A percentile compares a stretch with the other conserved stretches of the same genome.
Conservation (phyloP, 208 protist species). For the Acanthamoeba healyi region DNA sequence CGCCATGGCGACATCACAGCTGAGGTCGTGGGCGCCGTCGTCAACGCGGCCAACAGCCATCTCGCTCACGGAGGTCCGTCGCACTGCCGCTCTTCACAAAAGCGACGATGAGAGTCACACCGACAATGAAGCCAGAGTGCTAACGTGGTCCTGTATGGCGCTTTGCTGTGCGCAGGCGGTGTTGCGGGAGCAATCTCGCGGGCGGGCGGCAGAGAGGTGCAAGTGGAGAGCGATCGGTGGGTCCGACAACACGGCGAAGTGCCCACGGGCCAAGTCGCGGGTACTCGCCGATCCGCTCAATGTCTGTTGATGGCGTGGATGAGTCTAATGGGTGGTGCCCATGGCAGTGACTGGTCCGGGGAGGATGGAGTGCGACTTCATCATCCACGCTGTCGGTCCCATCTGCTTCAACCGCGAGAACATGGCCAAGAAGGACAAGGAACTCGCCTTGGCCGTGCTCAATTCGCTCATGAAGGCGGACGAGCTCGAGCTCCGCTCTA, state of each 20-base stretch:
- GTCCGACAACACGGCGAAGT: conserved; percentile 64
- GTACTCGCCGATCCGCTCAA: not conserved
- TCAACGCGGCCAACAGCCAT: conserved; percentile 74
- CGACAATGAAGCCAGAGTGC: no score
- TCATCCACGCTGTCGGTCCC: conserved; percentile 73
- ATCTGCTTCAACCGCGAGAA: conserved; percentile 62
- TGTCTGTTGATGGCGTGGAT: not conserved
- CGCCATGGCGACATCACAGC: conserved; percentile 73
- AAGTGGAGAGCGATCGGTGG: conserved; percentile 70
- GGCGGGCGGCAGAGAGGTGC: conserved; percentile 63
- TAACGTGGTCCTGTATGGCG: not conserved
- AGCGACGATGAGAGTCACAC: not conserved
- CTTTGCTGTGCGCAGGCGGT: not conserved
- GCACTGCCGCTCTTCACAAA: no score
- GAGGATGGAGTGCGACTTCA: conserved; percentile 62
- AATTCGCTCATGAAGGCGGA: conserved; percentile 58
- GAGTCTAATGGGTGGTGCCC: not conserved
- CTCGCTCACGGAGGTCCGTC: conserved; percentile 71
- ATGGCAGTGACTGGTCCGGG: conserved; percentile 61
- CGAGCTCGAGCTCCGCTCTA: conserved; percentile 66
- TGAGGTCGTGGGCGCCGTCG: conserved; percentile 63
- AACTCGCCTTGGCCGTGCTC: conserved; percentile 17
- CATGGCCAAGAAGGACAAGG: conserved; percentile 71
- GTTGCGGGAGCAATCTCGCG: conserved; percentile 63
- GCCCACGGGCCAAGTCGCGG: conserved; percentile 24